Base-by-base conservation (phyloP, 2,329 filamentous ascomycete genomes). In the Diaporthe vexans region DNA sequence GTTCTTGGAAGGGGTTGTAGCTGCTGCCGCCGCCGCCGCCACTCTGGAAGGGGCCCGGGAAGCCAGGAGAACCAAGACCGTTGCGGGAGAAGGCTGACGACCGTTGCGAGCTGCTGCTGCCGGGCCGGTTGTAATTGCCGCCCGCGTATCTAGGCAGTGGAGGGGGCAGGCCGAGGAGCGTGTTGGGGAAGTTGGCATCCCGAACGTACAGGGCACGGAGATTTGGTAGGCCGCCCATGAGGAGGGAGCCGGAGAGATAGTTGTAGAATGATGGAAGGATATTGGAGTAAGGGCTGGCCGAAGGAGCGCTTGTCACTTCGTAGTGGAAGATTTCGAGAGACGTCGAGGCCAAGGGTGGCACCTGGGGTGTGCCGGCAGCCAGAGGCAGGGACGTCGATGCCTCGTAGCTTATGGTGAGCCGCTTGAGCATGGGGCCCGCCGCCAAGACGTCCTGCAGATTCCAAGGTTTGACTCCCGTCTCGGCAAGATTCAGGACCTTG, bases 191-290 rank as follows among this genome's bases (percentile, higher is more conserved):
- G 67, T 90, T 88, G 35, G 93, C 90, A 79, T 98, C 95, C 68
- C 94, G 93, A 24, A 98, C 96, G 81, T 97, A 98, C 10, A 98
- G 89, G 29, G 92, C 90, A 48, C 88, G 88, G 11, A 98, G 88
- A 48, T 89, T 90, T 1, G 95, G 95, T 10, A 98, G 88, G 10
- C 91, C 90, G 76, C 93, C 93, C 21, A 91, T 89, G 75, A 97
- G 90, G 43, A 98, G 90, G 0, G 94, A 97, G n/a, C 90, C 90
- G 35, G 94, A 92, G 26, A 98, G 90, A 83, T 98, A 98, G 75
- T 91, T 90, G 83, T 98, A 97, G 85, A 98, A 97, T 24, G 88
- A 89, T 13, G 86, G 83, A 0, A 88, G 88, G 33, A 88, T 85
- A 75, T 83, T 86, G 11, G 87, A 84, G 75, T 91, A 93, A 15